phyloP scores from a whole-genome alignment of 2,329 filamentous ascomycete genomes.

The Fusarium transvaalense region DNA sequence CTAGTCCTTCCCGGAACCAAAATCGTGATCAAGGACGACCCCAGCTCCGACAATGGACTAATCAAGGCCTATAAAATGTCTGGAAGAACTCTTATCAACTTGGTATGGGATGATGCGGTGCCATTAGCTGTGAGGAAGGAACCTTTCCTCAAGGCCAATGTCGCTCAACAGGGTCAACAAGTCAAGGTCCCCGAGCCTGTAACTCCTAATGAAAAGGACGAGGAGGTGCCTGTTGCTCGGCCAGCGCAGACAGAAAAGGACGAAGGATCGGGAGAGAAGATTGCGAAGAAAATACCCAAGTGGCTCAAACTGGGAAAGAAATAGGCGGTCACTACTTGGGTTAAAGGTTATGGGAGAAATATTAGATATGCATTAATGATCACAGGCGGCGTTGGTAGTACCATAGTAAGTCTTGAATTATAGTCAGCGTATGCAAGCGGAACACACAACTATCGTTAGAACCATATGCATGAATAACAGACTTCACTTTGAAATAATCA shows the following conservation, averaged over 20 bases:
- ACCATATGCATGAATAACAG: neutral
- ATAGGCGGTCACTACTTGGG: constrained; percentile 36
- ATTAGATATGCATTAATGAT: constrained; percentile 13
- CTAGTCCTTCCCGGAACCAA: constrained; percentile 73
- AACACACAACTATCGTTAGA: neutral
- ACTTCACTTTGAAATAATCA: neutral
- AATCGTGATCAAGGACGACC: constrained; percentile 61
- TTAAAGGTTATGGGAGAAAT: neutral
- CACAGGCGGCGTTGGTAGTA: constrained; percentile 34
- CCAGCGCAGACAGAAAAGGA: constrained; percentile 53
- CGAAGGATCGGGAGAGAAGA: constrained; percentile 62
- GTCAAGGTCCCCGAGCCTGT: constrained; percentile 73
- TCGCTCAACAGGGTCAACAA: constrained; percentile 73
- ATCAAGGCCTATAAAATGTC: constrained; percentile 79
- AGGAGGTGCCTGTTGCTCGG: constrained; percentile 30
- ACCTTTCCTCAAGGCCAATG: constrained; percentile 69
- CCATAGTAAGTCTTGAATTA: neutral
- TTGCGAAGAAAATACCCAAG: constrained; percentile 80
- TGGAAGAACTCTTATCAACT: constrained; percentile 78
- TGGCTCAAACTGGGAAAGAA: constrained; percentile 84
- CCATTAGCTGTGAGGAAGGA: constrained; percentile 66
- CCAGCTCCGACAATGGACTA: constrained; percentile 65
- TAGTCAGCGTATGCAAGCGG: constrained; percentile 1
- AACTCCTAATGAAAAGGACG: constrained; percentile 56
- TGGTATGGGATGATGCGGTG: constrained; percentile 78